Conservation (phyloP, 1,284 basidiomycete species). For the Sanguinoderma infundibulare region DNA sequence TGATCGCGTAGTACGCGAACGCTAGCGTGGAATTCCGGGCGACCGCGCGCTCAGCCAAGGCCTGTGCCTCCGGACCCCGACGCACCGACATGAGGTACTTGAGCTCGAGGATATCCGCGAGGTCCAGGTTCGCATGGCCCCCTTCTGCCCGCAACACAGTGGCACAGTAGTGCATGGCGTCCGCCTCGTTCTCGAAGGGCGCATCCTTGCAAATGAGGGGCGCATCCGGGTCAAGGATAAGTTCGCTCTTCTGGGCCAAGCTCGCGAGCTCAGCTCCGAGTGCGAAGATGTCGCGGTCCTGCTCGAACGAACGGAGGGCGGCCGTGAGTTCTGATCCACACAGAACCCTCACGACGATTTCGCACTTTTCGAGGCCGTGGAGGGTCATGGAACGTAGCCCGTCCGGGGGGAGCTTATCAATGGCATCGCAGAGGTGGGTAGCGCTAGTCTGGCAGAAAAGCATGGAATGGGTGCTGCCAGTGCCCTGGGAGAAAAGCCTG, state of each 20-base stretch:
- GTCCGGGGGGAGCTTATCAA: neutral
- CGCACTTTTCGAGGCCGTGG: neutral
- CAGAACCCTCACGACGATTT: neutral
- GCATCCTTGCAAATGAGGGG: neutral
- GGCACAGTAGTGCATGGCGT: neutral
- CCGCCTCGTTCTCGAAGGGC: neutral
- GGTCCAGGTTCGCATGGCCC: neutral
- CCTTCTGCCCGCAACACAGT: neutral
- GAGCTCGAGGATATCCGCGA: slow-evolving; percentile 1
- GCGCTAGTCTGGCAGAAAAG: neutral
- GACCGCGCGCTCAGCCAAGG: neutral
- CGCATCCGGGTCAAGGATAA: neutral
- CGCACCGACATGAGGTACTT: neutral
- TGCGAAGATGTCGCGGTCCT: neutral
- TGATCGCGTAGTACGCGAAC: neutral
- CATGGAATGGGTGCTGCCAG: neutral
- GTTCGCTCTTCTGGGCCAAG: neutral
- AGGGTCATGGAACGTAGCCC: neutral
- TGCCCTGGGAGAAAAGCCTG: too few species aligned
- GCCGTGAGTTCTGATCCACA: neutral
- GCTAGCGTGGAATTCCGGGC: neutral
- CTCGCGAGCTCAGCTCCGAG: neutral
- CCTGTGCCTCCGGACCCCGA: neutral
- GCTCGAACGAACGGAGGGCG: neutral
- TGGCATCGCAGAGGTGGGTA: neutral